phyloP scores from a whole-genome alignment of 2,329 filamentous ascomycete species.

The Aspergillus eucalypticola region DNA sequence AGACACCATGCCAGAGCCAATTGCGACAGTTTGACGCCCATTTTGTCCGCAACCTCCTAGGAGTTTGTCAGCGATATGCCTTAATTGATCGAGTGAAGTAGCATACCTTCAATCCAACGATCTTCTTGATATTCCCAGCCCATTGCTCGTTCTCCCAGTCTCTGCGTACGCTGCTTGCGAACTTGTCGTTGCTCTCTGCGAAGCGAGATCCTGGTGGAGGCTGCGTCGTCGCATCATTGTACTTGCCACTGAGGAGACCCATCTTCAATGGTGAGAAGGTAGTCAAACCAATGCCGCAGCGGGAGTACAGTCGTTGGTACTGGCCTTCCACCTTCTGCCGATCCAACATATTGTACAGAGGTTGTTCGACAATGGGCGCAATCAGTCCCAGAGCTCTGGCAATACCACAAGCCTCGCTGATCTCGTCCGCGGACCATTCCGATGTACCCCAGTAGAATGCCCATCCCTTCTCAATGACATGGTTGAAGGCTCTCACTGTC shows the following conservation, averaged over 20 bases:
- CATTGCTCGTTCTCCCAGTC: constrained; percentile 46
- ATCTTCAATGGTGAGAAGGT: constrained; percentile 63
- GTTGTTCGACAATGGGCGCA: constrained; percentile 57
- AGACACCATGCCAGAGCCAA: constrained; percentile 61
- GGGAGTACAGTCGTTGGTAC: constrained; percentile 61
- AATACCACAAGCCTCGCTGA: constrained; percentile 62
- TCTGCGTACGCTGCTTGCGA: constrained; percentile 50
- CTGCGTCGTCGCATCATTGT: constrained; percentile 59
- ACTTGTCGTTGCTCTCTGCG: constrained; percentile 58
- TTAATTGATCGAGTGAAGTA: too few relatives aligned
- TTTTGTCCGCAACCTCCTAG: constrained; percentile 35
- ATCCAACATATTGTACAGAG: constrained; percentile 65
- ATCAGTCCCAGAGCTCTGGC: constrained; percentile 63
- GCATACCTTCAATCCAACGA: constrained; percentile 49
- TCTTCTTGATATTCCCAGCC: constrained; percentile 55
- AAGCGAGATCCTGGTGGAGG: constrained; percentile 60
- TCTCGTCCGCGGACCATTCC: constrained; percentile 69
- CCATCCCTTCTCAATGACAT: constrained; percentile 68
- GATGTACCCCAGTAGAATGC: constrained; percentile 72
- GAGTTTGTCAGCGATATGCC: not conserved
- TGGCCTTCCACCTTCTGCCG: constrained; percentile 64
- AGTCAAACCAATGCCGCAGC: constrained; percentile 63
- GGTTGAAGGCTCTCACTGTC: constrained; percentile 70
- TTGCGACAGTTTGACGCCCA: constrained; percentile 55
- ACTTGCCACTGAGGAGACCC: constrained; percentile 68